A percentile compares a stretch with the other conserved stretches of the same genome.
phyloP scores from a whole-genome alignment of 768 basidiomycete genomes.

The Lyophyllum semitale region DNA sequence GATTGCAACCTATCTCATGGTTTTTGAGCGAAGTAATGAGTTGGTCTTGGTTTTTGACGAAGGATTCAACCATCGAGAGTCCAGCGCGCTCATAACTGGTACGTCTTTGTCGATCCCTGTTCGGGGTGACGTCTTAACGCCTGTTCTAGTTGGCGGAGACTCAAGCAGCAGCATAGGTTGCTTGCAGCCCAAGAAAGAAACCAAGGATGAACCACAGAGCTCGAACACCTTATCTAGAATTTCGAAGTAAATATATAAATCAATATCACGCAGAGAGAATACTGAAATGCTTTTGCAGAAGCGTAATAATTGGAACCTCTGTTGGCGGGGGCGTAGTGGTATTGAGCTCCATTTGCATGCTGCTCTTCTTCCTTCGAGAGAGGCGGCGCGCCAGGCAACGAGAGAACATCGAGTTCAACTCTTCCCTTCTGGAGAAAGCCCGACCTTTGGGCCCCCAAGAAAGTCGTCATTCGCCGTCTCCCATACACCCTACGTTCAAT shows the following conservation, averaged over 20 bases:
- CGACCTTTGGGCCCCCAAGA: neutral
- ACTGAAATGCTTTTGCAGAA: conserved; percentile 27
- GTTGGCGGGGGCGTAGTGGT: conserved; percentile 41
- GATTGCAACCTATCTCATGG: conserved; percentile 45
- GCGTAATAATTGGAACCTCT: conserved; percentile 46
- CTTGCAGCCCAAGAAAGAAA: neutral
- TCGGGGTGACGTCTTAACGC: neutral
- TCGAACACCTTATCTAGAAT: neutral
- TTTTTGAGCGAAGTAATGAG: conserved; percentile 32
- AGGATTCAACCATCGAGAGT: conserved; percentile 36
- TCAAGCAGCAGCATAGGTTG: conserved; percentile 24
- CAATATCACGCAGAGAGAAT: neutral
- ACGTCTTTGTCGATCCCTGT: conserved; percentile 13
- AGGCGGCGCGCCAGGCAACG: conserved; percentile 33
- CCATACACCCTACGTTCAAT: conserved; percentile 8
- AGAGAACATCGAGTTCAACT: conserved; percentile 20
- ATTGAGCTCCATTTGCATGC: conserved; percentile 42
- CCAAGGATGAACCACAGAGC: neutral
- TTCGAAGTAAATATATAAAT: conserved; percentile 18
- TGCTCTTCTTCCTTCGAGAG: conserved; percentile 43
- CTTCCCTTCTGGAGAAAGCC: conserved; percentile 25
- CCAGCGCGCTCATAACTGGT: conserved; percentile 46
- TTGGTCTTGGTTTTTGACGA: conserved; percentile 49
- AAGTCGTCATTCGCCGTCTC: neutral
- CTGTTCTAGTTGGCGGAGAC: conserved; percentile 33